These are phyloP conservation scores for Populus trichocarpa DNA, from an alignment of 441 rosid genomes.

Conservation along the genomic window DNA sequence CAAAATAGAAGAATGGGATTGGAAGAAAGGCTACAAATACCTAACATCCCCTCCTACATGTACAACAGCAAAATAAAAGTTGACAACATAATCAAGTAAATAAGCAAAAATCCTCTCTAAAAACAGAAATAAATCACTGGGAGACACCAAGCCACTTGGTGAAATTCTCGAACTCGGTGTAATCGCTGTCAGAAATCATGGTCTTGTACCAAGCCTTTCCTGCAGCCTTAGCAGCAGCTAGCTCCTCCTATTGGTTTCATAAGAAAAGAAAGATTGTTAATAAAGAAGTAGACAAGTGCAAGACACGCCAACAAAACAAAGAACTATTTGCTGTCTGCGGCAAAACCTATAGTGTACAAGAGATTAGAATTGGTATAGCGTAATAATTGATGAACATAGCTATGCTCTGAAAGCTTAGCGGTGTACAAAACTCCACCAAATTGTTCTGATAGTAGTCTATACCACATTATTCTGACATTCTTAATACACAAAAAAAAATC, in stretches of 20 bases:
- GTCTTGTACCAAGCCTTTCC: slow-evolving; percentile 93
- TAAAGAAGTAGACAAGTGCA: background rate
- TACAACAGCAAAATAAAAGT: slow-evolving; percentile 8
- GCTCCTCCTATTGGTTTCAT: slow-evolving; percentile 59
- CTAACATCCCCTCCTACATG: background rate
- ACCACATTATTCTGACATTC: background rate
- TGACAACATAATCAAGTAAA: background rate
- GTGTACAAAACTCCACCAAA: background rate
- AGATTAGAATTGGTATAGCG: background rate
- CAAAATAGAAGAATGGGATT: background rate
- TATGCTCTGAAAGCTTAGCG: background rate
- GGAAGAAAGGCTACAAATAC: background rate
- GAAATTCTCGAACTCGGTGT: slow-evolving; percentile 91
- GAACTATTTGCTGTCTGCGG: background rate
- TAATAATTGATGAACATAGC: background rate
- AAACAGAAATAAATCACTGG: slow-evolving; percentile 41
- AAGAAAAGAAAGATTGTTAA: background rate
- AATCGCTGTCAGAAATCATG: slow-evolving; percentile 90
- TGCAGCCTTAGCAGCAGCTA: slow-evolving; percentile 60
- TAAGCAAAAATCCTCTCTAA: background rate
- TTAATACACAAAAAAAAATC: background rate
- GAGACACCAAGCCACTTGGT: slow-evolving; percentile 88
- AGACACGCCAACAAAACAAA: background rate
- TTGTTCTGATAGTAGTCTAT: background rate
- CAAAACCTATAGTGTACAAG: background rate